These are phyloP conservation scores for Elongisporangium prolatum DNA, from an alignment of 352 stramenopile genomes.

Conservation along the genomic window DNA sequence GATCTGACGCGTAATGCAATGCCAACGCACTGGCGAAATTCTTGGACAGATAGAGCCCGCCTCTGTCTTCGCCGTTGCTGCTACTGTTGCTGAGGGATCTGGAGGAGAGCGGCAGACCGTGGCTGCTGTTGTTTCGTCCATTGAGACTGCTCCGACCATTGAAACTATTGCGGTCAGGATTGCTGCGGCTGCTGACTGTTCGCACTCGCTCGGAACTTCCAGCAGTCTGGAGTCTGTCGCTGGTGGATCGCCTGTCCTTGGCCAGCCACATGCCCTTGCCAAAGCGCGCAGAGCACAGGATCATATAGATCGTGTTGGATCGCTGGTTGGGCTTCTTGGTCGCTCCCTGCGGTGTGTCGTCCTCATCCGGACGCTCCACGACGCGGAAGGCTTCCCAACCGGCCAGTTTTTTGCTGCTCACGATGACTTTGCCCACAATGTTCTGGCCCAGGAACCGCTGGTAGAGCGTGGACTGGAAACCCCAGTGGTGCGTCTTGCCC, in stretches of 20 bases:
- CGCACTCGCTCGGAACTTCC: neutral
- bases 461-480: slow-evolving; percentile 56
- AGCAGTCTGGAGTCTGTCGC: slow-evolving; percentile 1
- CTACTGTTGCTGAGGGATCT: slow-evolving; percentile 7
- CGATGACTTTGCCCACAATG: slow-evolving; percentile 54
- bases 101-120: neutral
- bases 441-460: slow-evolving; percentile 76
- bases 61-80: slow-evolving; percentile 12
- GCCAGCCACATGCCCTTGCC: slow-evolving; percentile 81
- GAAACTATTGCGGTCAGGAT: slow-evolving; percentile 5
- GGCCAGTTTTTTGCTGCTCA: slow-evolving; percentile 59
- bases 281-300: slow-evolving; percentile 72
- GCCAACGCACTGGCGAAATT: slow-evolving; percentile 62
- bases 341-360: slow-evolving; percentile 8
- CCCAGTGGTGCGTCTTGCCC: slow-evolving; percentile 79
- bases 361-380: slow-evolving; percentile 32
- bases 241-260: slow-evolving; percentile 27
- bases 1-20: slow-evolving; percentile 63
- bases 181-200: slow-evolving; percentile 3
- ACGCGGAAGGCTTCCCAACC: slow-evolving; percentile 74
- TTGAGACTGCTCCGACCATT: slow-evolving; percentile 6
- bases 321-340: slow-evolving; percentile 7
- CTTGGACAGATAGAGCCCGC: slow-evolving; percentile 60
- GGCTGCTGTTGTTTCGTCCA: neutral
- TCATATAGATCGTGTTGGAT: slow-evolving; percentile 46